Evolutionary conservation across 352 stramenopile species (phyloP).

Genomic region (Phytophthora sansomeana): DNA sequence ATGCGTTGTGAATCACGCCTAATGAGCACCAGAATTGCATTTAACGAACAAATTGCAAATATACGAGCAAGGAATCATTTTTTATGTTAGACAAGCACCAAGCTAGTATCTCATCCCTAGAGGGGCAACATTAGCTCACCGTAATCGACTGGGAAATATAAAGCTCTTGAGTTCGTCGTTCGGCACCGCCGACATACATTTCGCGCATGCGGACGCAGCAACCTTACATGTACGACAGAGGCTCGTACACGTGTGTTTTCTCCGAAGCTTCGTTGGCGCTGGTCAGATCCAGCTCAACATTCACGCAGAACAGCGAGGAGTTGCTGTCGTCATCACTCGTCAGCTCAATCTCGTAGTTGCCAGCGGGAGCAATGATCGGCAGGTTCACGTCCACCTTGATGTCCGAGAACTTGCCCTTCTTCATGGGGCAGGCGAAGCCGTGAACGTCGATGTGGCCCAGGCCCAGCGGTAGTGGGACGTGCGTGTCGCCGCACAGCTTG

Average conservation of each 20-base stretch:
- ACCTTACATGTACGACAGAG: constrained; percentile 71
- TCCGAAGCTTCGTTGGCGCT: constrained; percentile 38
- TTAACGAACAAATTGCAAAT: background rate
- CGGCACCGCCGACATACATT: constrained; percentile 20
- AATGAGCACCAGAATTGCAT: too few species aligned
- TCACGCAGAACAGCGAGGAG: constrained; percentile 75
- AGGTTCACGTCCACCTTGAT: constrained; percentile 87
- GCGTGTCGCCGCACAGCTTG: constrained; percentile 79
- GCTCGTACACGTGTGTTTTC: constrained; percentile 78
- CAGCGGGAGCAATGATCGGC: constrained; percentile 76
- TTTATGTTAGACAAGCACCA: constrained; percentile 16
- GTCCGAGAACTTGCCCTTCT: constrained; percentile 67
- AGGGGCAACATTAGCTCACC: background rate
- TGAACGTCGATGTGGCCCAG: constrained; percentile 89
- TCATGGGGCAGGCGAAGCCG: constrained; percentile 78
- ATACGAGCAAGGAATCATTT: background rate
- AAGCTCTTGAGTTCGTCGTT: constrained; percentile 24
- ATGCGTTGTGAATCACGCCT: too few species aligned
- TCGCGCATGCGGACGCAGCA: constrained; percentile 11
- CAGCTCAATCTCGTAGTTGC: constrained; percentile 87
- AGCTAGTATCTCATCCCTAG: background rate
- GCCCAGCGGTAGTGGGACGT: constrained; percentile 81
- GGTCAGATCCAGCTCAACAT: constrained; percentile 76
- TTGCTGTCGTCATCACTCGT: constrained; percentile 58
- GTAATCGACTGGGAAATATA: constrained; percentile 19